Percentiles rank a stretch among this genome's conserved stretches.
Evolutionary conservation across 78 protist genomes (phyloP).

Genomic region (Dictyostelium firmibasis): DNA sequence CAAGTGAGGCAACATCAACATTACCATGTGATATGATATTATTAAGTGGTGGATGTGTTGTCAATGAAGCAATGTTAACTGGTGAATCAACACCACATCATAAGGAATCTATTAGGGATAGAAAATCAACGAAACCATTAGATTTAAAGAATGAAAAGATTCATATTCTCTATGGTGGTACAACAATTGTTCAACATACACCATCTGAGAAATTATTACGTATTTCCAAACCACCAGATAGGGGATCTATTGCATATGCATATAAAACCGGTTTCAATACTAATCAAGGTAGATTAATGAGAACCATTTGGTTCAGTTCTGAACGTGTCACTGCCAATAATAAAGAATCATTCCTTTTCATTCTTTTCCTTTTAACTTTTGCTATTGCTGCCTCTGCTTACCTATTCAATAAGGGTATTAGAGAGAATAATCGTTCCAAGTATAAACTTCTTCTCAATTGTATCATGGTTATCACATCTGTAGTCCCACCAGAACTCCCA

Average conservation of each 20-base stretch:
- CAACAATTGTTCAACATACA: slow-evolving; percentile 85
- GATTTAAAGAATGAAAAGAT: slow-evolving; percentile 59
- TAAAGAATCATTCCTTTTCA: slow-evolving; percentile 91
- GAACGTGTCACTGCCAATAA: slow-evolving; percentile 91
- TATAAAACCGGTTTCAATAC: slow-evolving; percentile 96
- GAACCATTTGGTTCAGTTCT: slow-evolving; percentile 94
- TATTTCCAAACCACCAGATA: slow-evolving; percentile 30
- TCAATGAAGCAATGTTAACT: slow-evolving; percentile 99
- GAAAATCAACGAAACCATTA: neutral
- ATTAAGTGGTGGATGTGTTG: slow-evolving; percentile 94
- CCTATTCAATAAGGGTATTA: slow-evolving; percentile 83
- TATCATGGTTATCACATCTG: slow-evolving; percentile 95
- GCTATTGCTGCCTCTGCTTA: slow-evolving; percentile 94
- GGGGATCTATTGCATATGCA: slow-evolving; percentile 84
- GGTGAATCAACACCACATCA: slow-evolving; percentile 96
- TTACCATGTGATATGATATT: slow-evolving; percentile 94
- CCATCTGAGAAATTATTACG: neutral
- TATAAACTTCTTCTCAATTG: slow-evolving; percentile 94
- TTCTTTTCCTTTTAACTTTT: slow-evolving; percentile 91
- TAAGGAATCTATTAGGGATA: slow-evolving; percentile 84
- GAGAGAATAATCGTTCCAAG: slow-evolving; percentile 52
- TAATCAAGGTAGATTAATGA: slow-evolving; percentile 93
- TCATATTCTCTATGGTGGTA: slow-evolving; percentile 92
- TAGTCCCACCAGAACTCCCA: slow-evolving; percentile 99
- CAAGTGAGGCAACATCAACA: slow-evolving; percentile 41